Evolutionary conservation across 345 rosid species (phyloP).

Genomic region (Arabidopsis suecica): DNA sequence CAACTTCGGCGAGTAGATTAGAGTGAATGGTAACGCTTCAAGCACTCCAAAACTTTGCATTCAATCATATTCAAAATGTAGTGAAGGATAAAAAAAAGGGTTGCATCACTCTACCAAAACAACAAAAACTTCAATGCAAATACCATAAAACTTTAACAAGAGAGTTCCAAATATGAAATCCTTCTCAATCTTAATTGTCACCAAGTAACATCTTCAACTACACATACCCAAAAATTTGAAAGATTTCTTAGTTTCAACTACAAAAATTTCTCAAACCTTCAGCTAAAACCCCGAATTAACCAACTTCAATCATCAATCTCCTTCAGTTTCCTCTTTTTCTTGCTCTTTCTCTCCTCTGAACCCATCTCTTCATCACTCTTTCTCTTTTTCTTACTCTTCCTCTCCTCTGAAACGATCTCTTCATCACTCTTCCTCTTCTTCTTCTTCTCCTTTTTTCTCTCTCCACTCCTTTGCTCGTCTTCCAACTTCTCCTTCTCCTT

Average conservation of each 20-base stretch:
- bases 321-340: conserved; percentile 52
- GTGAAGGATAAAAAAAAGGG: not conserved
- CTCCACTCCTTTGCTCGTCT: not conserved
- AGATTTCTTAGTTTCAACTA: not conserved
- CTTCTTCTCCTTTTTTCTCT: not conserved
- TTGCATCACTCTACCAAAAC: conserved; percentile 13
- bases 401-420: not conserved
- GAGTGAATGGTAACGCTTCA: conserved; percentile 18
- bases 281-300: conserved; percentile 24
- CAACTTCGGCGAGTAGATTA: not conserved
- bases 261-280: conserved; percentile 23
- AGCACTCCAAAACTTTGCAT: conserved; percentile 10
- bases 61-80: conserved; percentile 10
- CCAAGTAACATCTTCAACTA: conserved; percentile 23
- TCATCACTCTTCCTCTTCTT: not conserved
- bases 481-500: conserved; percentile 15
- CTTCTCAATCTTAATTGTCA: conserved; percentile 20
- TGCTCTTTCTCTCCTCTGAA: conserved; percentile 45
- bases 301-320: conserved; percentile 36
- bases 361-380: conserved; percentile 38
- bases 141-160: conserved; percentile 10
- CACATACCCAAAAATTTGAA: conserved; percentile 5
- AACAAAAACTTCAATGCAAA: conserved; percentile 31
- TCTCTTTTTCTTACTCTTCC: conserved; percentile 35
- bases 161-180: conserved; percentile 38